Evolutionary conservation across 805 yeast genomes (phyloP).

Genomic region (Kregervanrija pseudodelftensis): DNA sequence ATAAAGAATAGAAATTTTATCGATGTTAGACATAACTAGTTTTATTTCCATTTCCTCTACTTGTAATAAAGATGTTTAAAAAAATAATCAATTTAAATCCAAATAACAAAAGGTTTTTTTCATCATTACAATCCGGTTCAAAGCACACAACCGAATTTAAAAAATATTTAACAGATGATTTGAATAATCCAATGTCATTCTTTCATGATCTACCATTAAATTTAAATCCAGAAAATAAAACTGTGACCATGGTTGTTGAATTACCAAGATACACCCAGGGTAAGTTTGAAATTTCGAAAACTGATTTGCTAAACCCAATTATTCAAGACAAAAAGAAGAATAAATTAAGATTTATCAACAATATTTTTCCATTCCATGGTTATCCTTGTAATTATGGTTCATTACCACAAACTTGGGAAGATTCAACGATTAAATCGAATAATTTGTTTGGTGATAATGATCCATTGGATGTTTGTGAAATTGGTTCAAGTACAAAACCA

Average conservation of each 20-base stretch:
- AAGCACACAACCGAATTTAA: conserved; percentile 34
- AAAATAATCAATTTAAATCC: neutral
- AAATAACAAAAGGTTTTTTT: conserved; percentile 7
- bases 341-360: conserved; percentile 65
- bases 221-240: conserved; percentile 32
- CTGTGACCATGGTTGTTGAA: conserved; percentile 65
- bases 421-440: conserved; percentile 46
- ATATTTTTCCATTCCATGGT: conserved; percentile 77
- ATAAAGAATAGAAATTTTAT: too few species aligned
- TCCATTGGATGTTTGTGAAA: conserved; percentile 91
- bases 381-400: conserved; percentile 87
- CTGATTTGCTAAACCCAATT: conserved; percentile 61
- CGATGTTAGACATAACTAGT: too few species aligned
- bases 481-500: conserved; percentile 43
- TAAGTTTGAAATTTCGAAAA: conserved; percentile 68
- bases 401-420: conserved; percentile 95
- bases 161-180: conserved; percentile 35
- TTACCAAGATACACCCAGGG: conserved; percentile 81
- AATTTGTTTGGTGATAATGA: conserved; percentile 78
- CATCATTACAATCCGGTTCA: conserved; percentile 26
- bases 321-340: conserved; percentile 69
- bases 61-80: neutral
- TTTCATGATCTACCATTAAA: conserved; percentile 69
- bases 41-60: too few species aligned
- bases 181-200: conserved; percentile 45